Percentiles rank a stretch among this genome's conserved stretches.
These are phyloP conservation scores for Chlorella sp. DNA, from an alignment of 139 green algal genomes.

Conservation along the genomic window DNA sequence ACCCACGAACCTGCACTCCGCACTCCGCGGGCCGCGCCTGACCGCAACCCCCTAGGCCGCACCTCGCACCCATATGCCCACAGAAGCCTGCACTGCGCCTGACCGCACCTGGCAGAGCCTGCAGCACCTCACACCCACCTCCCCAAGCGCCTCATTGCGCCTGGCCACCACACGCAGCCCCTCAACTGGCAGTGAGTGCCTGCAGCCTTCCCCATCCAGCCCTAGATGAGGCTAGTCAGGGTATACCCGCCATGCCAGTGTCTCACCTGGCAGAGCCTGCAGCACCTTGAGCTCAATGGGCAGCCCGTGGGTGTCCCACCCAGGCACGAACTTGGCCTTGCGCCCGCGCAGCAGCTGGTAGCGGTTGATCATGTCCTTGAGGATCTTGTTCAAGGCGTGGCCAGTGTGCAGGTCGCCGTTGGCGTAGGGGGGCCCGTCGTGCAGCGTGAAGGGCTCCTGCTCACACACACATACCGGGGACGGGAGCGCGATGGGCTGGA, in stretches of 20 bases:
- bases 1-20: no score
- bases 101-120: no score
- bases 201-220: no score
- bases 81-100: no score
- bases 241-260: no score
- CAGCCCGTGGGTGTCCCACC: slow-evolving; percentile 98
- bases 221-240: no score
- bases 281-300: slow-evolving; percentile 98
- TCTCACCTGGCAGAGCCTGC: slow-evolving; percentile 56
- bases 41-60: no score
- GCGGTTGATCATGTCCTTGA: slow-evolving; percentile 94
- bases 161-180: slow-evolving; percentile 24
- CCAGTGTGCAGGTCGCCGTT: slow-evolving; percentile 98
- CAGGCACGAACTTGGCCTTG: slow-evolving; percentile 80
- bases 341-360: slow-evolving; percentile 68
- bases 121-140: not conserved
- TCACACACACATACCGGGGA: no score
- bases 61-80: no score
- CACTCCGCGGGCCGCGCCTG: no score
- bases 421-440: slow-evolving; percentile 98
- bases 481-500: no score
- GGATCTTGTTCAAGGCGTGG: slow-evolving; percentile 98
- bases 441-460: slow-evolving; percentile 76
- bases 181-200: no score
- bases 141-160: not conserved